These are phyloP conservation scores for Mucor mucedo DNA, from an alignment of 371 early-diverging fungal species.

Conservation along the genomic window DNA sequence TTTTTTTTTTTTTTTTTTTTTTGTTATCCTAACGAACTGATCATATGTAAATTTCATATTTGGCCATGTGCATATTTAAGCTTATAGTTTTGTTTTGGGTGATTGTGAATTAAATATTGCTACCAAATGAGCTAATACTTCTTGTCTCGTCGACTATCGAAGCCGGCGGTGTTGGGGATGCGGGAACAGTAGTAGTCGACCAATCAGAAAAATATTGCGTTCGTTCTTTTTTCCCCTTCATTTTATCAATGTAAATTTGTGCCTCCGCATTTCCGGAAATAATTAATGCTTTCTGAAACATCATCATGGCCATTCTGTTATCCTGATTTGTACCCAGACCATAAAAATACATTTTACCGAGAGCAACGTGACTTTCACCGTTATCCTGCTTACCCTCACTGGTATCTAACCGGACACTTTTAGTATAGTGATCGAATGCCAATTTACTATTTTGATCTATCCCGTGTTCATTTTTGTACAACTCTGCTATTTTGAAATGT, in stretches of 20 bases:
- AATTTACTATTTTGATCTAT: neutral
- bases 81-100: too few species aligned
- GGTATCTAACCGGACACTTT: neutral
- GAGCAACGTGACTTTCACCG: neutral
- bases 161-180: neutral
- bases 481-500: neutral
- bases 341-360: conserved; percentile 2
- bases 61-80: too few species aligned
- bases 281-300: neutral
- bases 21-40: too few species aligned
- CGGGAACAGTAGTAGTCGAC: neutral
- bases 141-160: neutral
- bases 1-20: too few species aligned
- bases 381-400: neutral
- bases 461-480: neutral
- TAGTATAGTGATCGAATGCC: neutral
- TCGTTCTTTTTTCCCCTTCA: neutral
- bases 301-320: neutral
- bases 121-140: neutral
- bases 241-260: neutral
- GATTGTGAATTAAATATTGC: neutral
- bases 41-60: too few species aligned
- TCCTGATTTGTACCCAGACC: neutral
- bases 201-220: neutral
- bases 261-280: neutral